Conservation (phyloP, 2,329 filamentous ascomycete species). For the Exophiala spinifera region DNA sequence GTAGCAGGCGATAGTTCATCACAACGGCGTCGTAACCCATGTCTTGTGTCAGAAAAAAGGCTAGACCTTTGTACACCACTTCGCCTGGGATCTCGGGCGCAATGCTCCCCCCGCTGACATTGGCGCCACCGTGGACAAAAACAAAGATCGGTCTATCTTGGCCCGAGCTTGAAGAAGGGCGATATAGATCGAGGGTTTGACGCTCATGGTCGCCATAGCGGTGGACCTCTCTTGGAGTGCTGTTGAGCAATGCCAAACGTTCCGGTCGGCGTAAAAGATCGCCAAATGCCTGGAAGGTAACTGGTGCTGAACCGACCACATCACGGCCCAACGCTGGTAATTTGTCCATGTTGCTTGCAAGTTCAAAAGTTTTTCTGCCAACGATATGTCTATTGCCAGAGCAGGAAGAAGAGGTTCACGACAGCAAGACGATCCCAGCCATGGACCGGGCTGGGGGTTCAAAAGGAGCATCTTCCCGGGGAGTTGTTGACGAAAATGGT, state of each 20-base stretch:
- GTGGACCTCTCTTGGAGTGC: not conserved
- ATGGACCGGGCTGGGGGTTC: not conserved
- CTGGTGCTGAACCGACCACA: not conserved
- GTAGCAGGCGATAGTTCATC: conserved; percentile 40
- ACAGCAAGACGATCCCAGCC: not conserved
- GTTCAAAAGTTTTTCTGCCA: not conserved
- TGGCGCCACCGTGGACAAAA: conserved; percentile 42
- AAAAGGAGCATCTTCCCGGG: not conserved
- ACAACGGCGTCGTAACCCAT: conserved; percentile 38
- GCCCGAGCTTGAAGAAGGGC: conserved; percentile 25
- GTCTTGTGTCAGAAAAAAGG: conserved; percentile 38
- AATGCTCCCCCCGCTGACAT: conserved; percentile 35
- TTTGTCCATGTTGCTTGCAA: not conserved
- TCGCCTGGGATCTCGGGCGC: conserved; percentile 31
- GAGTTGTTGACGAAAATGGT: not conserved
- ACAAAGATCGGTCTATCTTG: conserved; percentile 38
- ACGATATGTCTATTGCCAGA: not conserved
- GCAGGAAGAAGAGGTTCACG: not conserved
- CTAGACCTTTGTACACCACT: conserved; percentile 36
- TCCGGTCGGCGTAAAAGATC: conserved; percentile 3
- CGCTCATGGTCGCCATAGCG: conserved; percentile 36
- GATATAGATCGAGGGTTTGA: conserved; percentile 42
- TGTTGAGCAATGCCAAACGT: not conserved
- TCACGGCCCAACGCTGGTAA: not conserved
- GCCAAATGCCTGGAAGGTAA: conserved; percentile 2